phyloP scores from a whole-genome alignment of 208 protist genomes.

The Acanthamoeba polyphaga region DNA sequence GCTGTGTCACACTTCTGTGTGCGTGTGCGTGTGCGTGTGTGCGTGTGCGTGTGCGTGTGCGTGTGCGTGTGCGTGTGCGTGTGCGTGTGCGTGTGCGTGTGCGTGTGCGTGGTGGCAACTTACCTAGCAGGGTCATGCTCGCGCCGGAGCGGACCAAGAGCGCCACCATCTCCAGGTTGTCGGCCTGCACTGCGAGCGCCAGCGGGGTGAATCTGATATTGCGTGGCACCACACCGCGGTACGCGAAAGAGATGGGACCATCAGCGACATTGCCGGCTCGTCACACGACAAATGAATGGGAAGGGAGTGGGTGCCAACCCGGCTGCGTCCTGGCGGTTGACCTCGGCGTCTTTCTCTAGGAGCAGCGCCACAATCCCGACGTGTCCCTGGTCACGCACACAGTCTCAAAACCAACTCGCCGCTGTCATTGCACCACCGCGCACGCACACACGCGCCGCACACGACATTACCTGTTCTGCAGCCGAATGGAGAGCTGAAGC shows the following conservation, averaged over 20 bases:
- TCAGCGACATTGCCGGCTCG: background rate
- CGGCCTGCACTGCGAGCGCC: background rate
- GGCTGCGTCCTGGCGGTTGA: slow-evolving; percentile 19
- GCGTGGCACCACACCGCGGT: background rate
- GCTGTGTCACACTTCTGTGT: background rate
- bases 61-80: no score
- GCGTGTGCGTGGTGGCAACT: background rate
- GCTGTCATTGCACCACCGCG: background rate
- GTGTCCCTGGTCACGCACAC: background rate
- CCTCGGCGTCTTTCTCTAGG: slow-evolving; percentile 16
- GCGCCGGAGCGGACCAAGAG: slow-evolving; percentile 33
- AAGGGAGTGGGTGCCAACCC: background rate
- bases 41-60: background rate
- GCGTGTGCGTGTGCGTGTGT: no score
- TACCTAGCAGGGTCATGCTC: background rate
- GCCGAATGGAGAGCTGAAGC: background rate
- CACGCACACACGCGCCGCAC: background rate
- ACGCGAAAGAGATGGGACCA: no score
- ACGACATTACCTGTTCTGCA: background rate
- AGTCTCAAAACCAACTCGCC: background rate
- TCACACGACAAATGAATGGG: background rate
- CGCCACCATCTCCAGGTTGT: slow-evolving; percentile 42
- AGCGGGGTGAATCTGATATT: slow-evolving; percentile 1
- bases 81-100: background rate
- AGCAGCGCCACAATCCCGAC: background rate